phyloP scores from a whole-genome alignment of 441 rosid genomes.

The Pelargonium australe region DNA sequence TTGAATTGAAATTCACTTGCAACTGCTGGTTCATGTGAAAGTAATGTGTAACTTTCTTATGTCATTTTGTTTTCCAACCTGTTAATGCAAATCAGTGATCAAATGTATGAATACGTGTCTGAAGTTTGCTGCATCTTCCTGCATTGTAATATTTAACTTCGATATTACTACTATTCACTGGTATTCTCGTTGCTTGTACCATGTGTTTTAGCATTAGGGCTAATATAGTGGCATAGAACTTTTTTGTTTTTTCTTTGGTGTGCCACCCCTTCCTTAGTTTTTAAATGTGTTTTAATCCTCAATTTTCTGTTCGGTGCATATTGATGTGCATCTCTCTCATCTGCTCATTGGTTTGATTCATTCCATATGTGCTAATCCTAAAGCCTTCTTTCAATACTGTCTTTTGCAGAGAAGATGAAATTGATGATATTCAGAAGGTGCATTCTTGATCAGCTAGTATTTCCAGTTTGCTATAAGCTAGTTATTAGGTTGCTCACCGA shows the following conservation, averaged over 20 bases:
- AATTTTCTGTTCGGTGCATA: not conserved
- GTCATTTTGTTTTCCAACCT: not conserved
- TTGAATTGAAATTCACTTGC: too few relatives aligned
- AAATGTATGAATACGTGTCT: not conserved
- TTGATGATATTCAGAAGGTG: conserved; percentile 99
- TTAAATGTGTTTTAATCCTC: not conserved
- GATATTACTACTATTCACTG: not conserved
- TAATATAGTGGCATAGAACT: not conserved
- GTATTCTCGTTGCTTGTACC: not conserved
- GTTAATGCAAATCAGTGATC: not conserved
- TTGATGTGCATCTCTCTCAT: conserved; percentile 5
- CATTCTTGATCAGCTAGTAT: conserved; percentile 16
- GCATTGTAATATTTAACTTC: not conserved
- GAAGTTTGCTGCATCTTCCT: not conserved
- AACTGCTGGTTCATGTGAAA: too few relatives aligned
- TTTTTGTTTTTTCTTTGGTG: not conserved
- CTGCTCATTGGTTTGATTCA: not conserved
- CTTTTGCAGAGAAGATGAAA: conserved; percentile 84
- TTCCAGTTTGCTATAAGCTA: conserved; percentile 11
- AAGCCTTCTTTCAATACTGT: conserved; percentile 15
- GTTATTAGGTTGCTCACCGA: conserved; percentile 28
- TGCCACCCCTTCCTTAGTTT: not conserved
- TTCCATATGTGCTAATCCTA: conserved; percentile 12
- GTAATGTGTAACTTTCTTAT: not conserved
- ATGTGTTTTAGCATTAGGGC: not conserved